Base-by-base conservation (phyloP, 164 flowering plant genomes). In the Kingdonia uniflora region DNA sequence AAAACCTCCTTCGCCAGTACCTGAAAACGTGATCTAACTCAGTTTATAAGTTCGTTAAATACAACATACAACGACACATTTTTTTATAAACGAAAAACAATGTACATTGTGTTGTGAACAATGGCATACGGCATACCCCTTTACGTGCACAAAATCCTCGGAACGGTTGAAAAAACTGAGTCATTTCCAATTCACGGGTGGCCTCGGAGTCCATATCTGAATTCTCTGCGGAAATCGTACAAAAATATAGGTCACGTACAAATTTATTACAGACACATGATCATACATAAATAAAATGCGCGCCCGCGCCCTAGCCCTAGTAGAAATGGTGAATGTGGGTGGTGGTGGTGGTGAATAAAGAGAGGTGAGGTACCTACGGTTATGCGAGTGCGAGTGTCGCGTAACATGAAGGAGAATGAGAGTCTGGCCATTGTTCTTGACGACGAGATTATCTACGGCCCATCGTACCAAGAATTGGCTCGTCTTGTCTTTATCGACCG, bases 1-100 rank as follows among this genome's bases (percentile, higher is more conserved):
- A 92, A 50, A 13, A 82, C 78, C 69, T 84, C 97, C 63, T 67
- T 78, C 23, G 68, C 0, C n/a, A 62, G 57, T 45, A 83, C 57
- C 95, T 86, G 77, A 14, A 2, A 29, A 35, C 38, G 14, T 39
- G 11, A 39, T 15, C 42, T 15, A 16, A 35, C 21, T 44, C 19
- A 29, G 11, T 24, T n/a, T n/a, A n/a, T n/a, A n/a, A n/a, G n/a
- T n/a, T n/a, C n/a, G n/a, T n/a, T n/a, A n/a, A n/a, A n/a, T n/a
- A n/a, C n/a, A n/a, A n/a, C n/a, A n/a, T n/a, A n/a, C n/a, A n/a
- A n/a, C n/a, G n/a, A n/a, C n/a, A n/a, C n/a, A n/a, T n/a, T n/a
- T n/a, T n/a, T n/a, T n/a, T n/a, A n/a, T n/a, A n/a, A 11, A 14
- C 17, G 19, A 42, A 17, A 35, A 35, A 20, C 4, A 37, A 29